Percentiles rank a stretch among this genome's conserved stretches.
Conservation (phyloP, 192 early-diverging fungal genomes). For the Backusella tarrabulga region DNA sequence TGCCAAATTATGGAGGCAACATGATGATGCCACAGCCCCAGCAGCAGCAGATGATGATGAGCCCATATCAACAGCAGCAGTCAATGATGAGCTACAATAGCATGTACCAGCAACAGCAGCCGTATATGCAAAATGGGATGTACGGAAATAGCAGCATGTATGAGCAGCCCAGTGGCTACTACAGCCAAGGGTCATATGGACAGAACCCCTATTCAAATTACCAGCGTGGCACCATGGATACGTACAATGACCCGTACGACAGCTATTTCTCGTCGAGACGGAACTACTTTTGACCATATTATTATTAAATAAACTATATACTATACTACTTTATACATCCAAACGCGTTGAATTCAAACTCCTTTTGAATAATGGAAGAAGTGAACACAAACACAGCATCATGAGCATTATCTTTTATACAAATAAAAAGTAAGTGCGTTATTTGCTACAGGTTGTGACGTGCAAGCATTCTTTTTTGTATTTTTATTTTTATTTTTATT, state of each 20-base stretch:
- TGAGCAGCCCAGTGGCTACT: not conserved
- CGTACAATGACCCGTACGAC: not conserved
- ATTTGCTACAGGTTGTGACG: not conserved
- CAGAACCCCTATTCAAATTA: not conserved
- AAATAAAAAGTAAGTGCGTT: not conserved
- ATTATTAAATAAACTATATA: too few species aligned
- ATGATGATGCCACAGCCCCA: slow-evolving; percentile 5
- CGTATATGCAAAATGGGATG: not conserved
- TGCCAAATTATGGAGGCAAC: slow-evolving; percentile 4
- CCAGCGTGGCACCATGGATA: not conserved
- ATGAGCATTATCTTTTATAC: not conserved
- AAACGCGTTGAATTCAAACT: not conserved
- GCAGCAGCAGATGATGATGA: not conserved
- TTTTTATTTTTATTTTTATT: not conserved
- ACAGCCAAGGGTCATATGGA: not conserved
- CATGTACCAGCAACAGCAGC: slow-evolving; percentile 1
- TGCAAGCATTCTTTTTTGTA: not conserved
- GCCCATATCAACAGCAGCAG: slow-evolving; percentile 3
- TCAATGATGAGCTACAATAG: not conserved
- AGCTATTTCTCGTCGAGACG: not conserved
- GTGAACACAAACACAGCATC: not conserved
- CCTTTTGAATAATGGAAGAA: not conserved
- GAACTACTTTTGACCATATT: slow-evolving; percentile 4
- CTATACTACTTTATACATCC: not conserved
- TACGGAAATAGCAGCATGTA: not conserved